Conservation (phyloP, 257 asterid genomes). For the Nicotiana tomentosiformis region DNA sequence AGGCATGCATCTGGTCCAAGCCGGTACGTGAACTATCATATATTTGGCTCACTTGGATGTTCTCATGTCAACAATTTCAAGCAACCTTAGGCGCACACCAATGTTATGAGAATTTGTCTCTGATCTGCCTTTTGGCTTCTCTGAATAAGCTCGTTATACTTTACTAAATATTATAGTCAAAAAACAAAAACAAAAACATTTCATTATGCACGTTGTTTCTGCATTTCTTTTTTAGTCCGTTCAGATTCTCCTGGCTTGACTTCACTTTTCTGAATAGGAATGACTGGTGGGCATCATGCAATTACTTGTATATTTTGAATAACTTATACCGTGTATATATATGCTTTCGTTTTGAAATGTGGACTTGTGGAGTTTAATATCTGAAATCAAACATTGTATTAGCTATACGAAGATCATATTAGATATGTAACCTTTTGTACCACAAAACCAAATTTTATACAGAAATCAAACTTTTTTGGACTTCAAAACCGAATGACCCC, state of each 20-base stretch:
- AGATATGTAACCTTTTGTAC: background rate
- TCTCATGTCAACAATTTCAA: background rate
- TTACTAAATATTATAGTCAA: background rate
- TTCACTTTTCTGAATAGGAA: background rate
- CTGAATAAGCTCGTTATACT: background rate
- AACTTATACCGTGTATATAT: background rate
- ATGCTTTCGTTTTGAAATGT: background rate
- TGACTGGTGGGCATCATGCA: background rate
- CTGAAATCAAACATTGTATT: background rate
- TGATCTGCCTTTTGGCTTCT: background rate
- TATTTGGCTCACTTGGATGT: constrained; percentile 32
- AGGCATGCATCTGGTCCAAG: constrained; percentile 82
- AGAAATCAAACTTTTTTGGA: background rate
- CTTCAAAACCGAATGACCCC: background rate
- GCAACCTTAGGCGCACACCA: background rate
- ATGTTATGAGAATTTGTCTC: background rate
- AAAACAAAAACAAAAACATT: background rate
- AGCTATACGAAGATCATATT: background rate
- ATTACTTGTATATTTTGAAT: background rate
- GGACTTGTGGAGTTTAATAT: background rate
- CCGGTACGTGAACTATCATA: constrained; percentile 54
- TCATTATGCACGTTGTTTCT: background rate
- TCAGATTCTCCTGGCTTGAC: background rate
- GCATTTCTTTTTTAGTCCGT: background rate
- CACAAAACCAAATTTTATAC: background rate